These are phyloP conservation scores for Parmales sp. DNA, from an alignment of 108 stramenopile species.

Conservation along the genomic window DNA sequence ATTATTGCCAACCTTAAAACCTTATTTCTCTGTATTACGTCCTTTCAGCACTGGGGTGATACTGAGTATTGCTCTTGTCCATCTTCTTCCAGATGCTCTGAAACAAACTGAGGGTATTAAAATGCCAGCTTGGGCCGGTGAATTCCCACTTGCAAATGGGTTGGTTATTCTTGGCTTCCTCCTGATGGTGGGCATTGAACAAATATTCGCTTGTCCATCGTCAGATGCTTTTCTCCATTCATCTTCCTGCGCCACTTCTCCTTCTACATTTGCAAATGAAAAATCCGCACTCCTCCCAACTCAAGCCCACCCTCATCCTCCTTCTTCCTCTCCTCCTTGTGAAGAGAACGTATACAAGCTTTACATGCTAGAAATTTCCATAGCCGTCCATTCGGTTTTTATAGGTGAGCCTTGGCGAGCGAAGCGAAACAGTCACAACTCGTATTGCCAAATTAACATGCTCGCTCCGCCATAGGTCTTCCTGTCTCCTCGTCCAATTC, in stretches of 20 bases:
- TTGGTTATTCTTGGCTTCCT: background rate
- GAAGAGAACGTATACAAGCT: background rate
- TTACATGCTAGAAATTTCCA: background rate
- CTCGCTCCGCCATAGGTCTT: no score
- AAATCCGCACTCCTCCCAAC: background rate
- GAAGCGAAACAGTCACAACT: no score
- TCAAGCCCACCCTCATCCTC: background rate
- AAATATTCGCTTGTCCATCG: background rate
- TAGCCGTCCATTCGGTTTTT: background rate
- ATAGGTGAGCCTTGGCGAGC: no score
- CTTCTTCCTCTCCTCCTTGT: background rate
- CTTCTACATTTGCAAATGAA: background rate
- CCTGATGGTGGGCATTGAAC: background rate
- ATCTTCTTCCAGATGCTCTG: slow-evolving; percentile 4
- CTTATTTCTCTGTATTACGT: no score
- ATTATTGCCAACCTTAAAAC: no score
- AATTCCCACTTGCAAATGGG: background rate
- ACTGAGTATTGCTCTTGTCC: background rate
- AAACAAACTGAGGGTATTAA: background rate
- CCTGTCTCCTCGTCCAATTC: background rate
- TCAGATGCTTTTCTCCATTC: background rate
- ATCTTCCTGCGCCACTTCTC: background rate
- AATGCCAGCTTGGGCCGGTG: background rate
- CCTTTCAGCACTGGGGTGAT: background rate
- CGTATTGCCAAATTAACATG: no score